Evolutionary conservation across 305 asterid species (phyloP).

Genomic region (Fraxinus velutina): DNA sequence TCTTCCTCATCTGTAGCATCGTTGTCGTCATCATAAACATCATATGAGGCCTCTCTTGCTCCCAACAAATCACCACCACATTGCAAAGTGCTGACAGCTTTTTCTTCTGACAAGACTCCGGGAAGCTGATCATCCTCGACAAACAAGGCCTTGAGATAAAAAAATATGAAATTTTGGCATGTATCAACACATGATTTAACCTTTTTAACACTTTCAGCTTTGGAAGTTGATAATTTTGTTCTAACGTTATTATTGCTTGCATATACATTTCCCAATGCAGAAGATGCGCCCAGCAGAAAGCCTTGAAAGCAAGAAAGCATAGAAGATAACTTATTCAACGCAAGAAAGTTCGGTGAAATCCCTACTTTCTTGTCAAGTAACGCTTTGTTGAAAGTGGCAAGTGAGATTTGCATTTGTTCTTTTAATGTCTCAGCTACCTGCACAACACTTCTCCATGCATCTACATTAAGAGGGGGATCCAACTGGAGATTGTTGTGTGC

Average conservation of each 20-base stretch:
- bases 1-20: conserved; percentile 34
- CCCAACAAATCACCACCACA: conserved; percentile 17
- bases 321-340: conserved; percentile 51
- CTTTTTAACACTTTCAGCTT: conserved; percentile 39
- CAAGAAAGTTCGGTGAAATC: conserved; percentile 33
- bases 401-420: conserved; percentile 41
- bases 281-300: conserved; percentile 67
- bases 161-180: conserved; percentile 39
- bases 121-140: conserved; percentile 42
- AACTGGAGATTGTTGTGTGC: conserved; percentile 27
- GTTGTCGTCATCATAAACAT: conserved; percentile 23
- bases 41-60: conserved; percentile 22
- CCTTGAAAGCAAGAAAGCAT: conserved; percentile 66
- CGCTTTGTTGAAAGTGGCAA: conserved; percentile 29
- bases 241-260: conserved; percentile 30
- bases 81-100: conserved; percentile 25
- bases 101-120: conserved; percentile 14
- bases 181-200: conserved; percentile 41
- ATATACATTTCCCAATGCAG: conserved; percentile 35
- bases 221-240: conserved; percentile 33
- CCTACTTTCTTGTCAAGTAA: conserved; percentile 32
- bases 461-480: conserved; percentile 26
- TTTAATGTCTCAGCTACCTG: conserved; percentile 47
- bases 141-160: conserved; percentile 42
- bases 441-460: conserved; percentile 41